Evolutionary conservation across 1,139 yeast species (phyloP).

Genomic region (Suhomyces terraborum): DNA sequence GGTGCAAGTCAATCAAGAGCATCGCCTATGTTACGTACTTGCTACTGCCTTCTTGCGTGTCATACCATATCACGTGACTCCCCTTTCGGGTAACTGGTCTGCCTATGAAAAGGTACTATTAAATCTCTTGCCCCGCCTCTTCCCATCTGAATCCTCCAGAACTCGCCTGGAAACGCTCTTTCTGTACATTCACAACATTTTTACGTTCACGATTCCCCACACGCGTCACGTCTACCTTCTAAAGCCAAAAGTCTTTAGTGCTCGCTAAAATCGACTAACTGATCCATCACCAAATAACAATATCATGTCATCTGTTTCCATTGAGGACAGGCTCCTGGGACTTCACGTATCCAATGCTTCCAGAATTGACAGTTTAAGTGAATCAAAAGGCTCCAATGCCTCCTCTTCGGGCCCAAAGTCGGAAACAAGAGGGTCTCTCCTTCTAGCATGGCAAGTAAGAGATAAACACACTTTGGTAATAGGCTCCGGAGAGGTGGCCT

Average conservation of each 20-base stretch:
- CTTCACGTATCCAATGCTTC: constrained; percentile 3
- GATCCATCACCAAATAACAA: background rate
- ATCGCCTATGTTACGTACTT: too few species aligned
- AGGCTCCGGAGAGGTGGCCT: constrained; percentile 84
- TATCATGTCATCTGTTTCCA: constrained; percentile 3
- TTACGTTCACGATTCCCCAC: too few species aligned
- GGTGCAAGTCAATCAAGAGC: too few species aligned
- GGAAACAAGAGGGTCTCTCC: constrained; percentile 52
- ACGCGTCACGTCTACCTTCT: background rate
- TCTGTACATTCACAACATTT: too few species aligned
- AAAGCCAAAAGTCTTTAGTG: background rate
- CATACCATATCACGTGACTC: background rate
- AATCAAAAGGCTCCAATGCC: too few species aligned
- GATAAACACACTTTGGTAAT: constrained; percentile 68
- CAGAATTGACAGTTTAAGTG: too few species aligned
- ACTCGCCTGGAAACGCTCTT: too few species aligned
- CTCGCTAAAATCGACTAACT: background rate
- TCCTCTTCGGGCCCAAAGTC: too few species aligned
- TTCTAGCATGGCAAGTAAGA: constrained; percentile 74
- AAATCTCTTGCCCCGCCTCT: background rate
- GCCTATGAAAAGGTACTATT: too few species aligned
- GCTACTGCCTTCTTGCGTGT: too few species aligned
- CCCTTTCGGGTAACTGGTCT: too few species aligned
- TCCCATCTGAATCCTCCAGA: too few species aligned
- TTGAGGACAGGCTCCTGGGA: background rate